phyloP scores from a whole-genome alignment of 2,329 filamentous ascomycete genomes.

The Chrysoporthe puriensis region DNA sequence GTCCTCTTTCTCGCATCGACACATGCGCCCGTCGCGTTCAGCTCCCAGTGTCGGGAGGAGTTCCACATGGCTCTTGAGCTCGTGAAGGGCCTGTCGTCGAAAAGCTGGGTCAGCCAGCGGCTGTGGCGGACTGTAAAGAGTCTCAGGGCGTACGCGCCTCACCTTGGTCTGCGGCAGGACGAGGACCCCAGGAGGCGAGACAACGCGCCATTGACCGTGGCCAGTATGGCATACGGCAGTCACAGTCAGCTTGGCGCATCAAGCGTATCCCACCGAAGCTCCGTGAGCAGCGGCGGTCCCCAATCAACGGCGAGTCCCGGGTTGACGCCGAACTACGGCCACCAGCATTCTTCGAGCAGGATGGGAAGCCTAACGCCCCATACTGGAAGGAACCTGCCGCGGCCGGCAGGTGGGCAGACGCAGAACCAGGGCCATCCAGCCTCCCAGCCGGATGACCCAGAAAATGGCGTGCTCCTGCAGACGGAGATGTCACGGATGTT shows the following conservation, averaged over 20 bases:
- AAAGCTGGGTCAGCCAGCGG: conserved; percentile 72
- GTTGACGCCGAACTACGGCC: neutral
- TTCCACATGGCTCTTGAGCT: conserved; percentile 80
- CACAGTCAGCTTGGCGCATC: conserved; percentile 12
- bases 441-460: conserved; percentile 23
- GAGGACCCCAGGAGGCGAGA: conserved; percentile 51
- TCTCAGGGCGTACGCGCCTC: conserved; percentile 72
- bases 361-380: conserved; percentile 27
- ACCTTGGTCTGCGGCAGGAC: conserved; percentile 63
- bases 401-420: neutral
- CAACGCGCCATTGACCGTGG: conserved; percentile 56
- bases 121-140: conserved; percentile 74
- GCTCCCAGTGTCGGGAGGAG: conserved; percentile 69
- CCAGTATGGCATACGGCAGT: conserved; percentile 52
- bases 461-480: conserved; percentile 55
- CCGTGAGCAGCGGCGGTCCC: conserved; percentile 20
- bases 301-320: conserved; percentile 24
- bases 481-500: conserved; percentile 57
- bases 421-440: neutral
- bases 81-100: conserved; percentile 71
- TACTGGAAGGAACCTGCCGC: conserved; percentile 12
- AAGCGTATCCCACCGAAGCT: conserved; percentile 12
- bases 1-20: conserved; percentile 78
- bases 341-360: conserved; percentile 14
- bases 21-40: conserved; percentile 74